A percentile compares a stretch with the other conserved stretches of the same genome.
Conservation (phyloP, 441 rosid species). For the Aleurites moluccanus region DNA sequence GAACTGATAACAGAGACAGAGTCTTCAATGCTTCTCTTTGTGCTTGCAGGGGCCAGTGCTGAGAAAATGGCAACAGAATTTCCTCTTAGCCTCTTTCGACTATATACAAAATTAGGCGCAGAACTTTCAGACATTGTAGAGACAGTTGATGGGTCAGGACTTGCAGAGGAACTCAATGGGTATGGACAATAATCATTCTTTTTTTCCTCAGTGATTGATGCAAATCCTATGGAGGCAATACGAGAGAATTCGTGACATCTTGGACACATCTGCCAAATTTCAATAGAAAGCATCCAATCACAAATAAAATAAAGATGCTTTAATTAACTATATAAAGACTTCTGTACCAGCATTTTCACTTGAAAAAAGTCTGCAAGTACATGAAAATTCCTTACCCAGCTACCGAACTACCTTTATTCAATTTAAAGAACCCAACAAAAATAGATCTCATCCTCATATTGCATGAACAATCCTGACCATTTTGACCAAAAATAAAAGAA, state of each 20-base stretch:
- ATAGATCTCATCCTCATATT: neutral
- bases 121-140: neutral
- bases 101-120: constrained; percentile 43
- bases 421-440: neutral
- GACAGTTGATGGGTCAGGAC: neutral
- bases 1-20: constrained; percentile 44
- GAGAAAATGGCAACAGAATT: constrained; percentile 30
- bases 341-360: constrained; percentile 46
- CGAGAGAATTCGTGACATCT: constrained; percentile 40
- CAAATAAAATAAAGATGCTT: constrained; percentile 36
- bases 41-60: constrained; percentile 26
- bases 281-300: constrained; percentile 38
- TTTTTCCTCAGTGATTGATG: constrained; percentile 32
- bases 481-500: neutral
- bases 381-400: constrained; percentile 11
- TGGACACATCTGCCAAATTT: constrained; percentile 51
- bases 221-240: constrained; percentile 38
- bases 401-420: constrained; percentile 13
- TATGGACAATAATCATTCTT: constrained; percentile 32
- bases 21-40: constrained; percentile 38
- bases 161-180: neutral
- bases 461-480: neutral
- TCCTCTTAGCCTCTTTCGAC: constrained; percentile 49
- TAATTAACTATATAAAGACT: constrained; percentile 38
- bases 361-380: constrained; percentile 24